Evolutionary conservation across 2,329 filamentous ascomycete species (phyloP), one percentile per base, ranked within the genome.

Genomic region (Colletotrichum caudatum): DNA sequence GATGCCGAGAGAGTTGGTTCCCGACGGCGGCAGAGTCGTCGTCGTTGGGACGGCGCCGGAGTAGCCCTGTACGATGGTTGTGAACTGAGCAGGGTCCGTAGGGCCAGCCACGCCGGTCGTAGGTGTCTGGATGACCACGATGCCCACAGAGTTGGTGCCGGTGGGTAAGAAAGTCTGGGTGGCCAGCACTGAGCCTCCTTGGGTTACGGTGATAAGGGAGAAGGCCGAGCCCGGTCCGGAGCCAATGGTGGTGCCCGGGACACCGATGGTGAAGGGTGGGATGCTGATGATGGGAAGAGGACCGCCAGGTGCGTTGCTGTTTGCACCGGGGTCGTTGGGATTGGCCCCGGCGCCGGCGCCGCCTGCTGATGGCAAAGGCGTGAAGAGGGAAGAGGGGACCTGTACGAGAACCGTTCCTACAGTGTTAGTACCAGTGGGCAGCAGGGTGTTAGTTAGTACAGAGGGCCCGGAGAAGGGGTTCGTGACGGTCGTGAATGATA

Each of bases 81-180:
- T 69, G 61, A 69, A 61, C 11, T 44, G 56, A 39, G 56, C 66
- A 53, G 35, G 50, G 37, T 29, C 41, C 16, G 66, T 35, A 41
- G 18, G 56, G 64, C 66, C 50, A 61, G 61, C 33, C 56, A 56
- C 48, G 35, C 51, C 61, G 48, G 57, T 50, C n/a, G 57, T 70
- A 12, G 70, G 70, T 58, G 66, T 65, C 66, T 72, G 70, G 51
- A 72, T 37, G 20, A 72, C 29, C 18, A 72, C 61, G 11, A 71
- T 39, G 16, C 70, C 70, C 18, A 66, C 66, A 1, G 70, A 59
- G 56, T 70, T 62, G 44, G 66, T 66, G 5, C 70, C 70, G 6
- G 70, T 51, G 9, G 70, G 70, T 18, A 46, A 44, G 29, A 62
- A 64, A 8, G 62, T 58, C 12, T 51, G 50, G 11, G 66, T 72